A percentile compares a stretch with the other conserved stretches of the same genome.
Evolutionary conservation across 768 basidiomycete genomes (phyloP).

Genomic region (Suillus subalutaceus): DNA sequence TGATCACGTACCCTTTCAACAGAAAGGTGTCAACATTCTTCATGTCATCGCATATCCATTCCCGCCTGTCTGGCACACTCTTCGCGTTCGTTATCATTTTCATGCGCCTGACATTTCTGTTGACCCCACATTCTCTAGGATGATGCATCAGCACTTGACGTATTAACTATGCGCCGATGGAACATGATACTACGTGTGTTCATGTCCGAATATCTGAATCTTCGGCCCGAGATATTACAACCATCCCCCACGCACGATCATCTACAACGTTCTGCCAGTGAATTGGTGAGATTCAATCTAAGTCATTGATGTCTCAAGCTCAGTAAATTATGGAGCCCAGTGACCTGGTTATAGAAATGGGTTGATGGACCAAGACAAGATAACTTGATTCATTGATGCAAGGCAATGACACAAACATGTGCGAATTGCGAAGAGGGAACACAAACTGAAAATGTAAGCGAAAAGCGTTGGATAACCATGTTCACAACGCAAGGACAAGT

Average conservation of each 20-base stretch:
- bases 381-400: neutral
- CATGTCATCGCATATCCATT: slow-evolving; percentile 92
- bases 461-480: neutral
- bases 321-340: slow-evolving; percentile 6
- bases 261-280: slow-evolving; percentile 42
- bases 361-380: neutral
- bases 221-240: slow-evolving; percentile 52
- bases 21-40: slow-evolving; percentile 80
- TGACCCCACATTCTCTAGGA: slow-evolving; percentile 55
- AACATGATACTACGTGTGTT: slow-evolving; percentile 87
- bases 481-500: slow-evolving; percentile 25
- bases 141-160: slow-evolving; percentile 82
- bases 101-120: neutral
- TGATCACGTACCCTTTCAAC: slow-evolving; percentile 91
- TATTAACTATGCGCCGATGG: slow-evolving; percentile 88
- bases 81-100: slow-evolving; percentile 51
- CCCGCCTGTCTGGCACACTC: slow-evolving; percentile 86
- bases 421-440: neutral
- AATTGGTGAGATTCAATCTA: slow-evolving; percentile 45
- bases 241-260: slow-evolving; percentile 22
- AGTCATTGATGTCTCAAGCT: neutral
- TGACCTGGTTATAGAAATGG: neutral
- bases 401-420: neutral
- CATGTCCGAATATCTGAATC: slow-evolving; percentile 84
- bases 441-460: neutral